Conservation (phyloP, 2,329 filamentous ascomycete genomes). For the Trichoderma gracile region DNA sequence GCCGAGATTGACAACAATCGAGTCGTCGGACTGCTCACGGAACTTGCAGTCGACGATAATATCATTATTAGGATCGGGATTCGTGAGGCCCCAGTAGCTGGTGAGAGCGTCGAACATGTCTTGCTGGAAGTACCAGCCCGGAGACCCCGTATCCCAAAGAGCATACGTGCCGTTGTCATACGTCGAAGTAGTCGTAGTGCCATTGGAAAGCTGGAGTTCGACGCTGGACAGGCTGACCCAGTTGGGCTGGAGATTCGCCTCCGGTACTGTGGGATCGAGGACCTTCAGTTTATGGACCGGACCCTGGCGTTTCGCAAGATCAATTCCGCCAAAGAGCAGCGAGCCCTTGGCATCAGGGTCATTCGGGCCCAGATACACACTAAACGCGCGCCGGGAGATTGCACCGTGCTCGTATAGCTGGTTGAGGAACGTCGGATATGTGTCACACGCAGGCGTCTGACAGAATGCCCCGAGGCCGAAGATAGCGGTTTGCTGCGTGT, state of each 20-base stretch:
- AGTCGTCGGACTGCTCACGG: conserved; percentile 5
- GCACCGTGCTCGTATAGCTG: conserved; percentile 20
- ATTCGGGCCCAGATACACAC: conserved; percentile 26
- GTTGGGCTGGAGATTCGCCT: conserved; percentile 21
- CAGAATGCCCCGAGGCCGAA: conserved; percentile 27
- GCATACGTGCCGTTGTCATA: conserved; percentile 17
- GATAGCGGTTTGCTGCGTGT: conserved; percentile 23
- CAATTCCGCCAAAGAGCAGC: conserved; percentile 26
- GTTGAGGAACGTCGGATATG: conserved; percentile 23
- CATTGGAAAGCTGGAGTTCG: conserved; percentile 11
- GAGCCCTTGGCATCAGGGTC: conserved; percentile 5
- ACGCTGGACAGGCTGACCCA: conserved; percentile 9
- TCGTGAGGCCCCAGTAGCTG: conserved; percentile 22
- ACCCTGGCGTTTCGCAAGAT: conserved; percentile 26
- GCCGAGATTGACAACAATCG: conserved; percentile 10
- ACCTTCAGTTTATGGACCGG: conserved; percentile 20
- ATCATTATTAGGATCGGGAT: conserved; percentile 1
- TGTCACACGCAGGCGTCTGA: conserved; percentile 12
- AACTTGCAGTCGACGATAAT: conserved; percentile 26
- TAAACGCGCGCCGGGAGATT: conserved; percentile 26
- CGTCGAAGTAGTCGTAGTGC: conserved; percentile 4
- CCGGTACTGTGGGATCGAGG: background rate
- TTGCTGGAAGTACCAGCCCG: conserved; percentile 22
- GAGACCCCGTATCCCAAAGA: conserved; percentile 25
- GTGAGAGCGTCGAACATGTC: conserved; percentile 20